Evolutionary conservation across 2,329 filamentous ascomycete species (phyloP).

Genomic region (Shiraia sp.): DNA sequence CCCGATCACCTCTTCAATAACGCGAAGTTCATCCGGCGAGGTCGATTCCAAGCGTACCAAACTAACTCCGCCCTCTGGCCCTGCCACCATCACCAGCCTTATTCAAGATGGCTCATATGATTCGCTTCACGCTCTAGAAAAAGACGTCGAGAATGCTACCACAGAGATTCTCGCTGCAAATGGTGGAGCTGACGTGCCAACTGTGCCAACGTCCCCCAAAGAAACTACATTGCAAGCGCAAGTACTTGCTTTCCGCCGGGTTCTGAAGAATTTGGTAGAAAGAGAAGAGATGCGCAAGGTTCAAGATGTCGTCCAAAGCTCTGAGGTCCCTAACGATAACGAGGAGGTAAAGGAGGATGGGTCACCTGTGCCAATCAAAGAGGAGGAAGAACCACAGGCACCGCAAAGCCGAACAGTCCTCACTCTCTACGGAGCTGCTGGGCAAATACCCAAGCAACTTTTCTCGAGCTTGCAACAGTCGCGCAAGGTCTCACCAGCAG

Average conservation of each 20-base stretch:
- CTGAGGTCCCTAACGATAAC: constrained; percentile 8
- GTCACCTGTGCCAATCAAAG: constrained; percentile 19
- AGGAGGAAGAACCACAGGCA: constrained; percentile 25
- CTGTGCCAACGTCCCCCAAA: constrained; percentile 37
- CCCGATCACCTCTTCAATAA: constrained; percentile 32
- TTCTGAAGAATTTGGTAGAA: constrained; percentile 31
- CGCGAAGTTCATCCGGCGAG: constrained; percentile 42
- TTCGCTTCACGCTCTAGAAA: constrained; percentile 47
- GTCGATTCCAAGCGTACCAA: constrained; percentile 52
- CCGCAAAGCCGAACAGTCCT: constrained; percentile 63
- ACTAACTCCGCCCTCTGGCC: constrained; percentile 37
- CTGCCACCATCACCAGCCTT: constrained; percentile 44
- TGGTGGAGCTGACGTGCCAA: constrained; percentile 24
- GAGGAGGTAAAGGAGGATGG: constrained; percentile 13
- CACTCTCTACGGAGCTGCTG: constrained; percentile 74
- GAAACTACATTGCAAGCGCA: constrained; percentile 38
- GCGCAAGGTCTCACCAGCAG: constrained; percentile 41
- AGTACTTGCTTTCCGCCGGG: constrained; percentile 40
- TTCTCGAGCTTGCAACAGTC: constrained; percentile 80
- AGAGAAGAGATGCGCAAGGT: constrained; percentile 32
- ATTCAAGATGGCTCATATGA: constrained; percentile 46
- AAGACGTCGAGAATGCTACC: constrained; percentile 48
- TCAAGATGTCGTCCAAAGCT: constrained; percentile 7
- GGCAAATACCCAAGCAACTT: constrained; percentile 71
- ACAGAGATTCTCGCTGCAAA: constrained; percentile 44